These are phyloP conservation scores for Fagopyrum homotropicum DNA, from an alignment of 148 eudicot species.

Conservation along the genomic window DNA sequence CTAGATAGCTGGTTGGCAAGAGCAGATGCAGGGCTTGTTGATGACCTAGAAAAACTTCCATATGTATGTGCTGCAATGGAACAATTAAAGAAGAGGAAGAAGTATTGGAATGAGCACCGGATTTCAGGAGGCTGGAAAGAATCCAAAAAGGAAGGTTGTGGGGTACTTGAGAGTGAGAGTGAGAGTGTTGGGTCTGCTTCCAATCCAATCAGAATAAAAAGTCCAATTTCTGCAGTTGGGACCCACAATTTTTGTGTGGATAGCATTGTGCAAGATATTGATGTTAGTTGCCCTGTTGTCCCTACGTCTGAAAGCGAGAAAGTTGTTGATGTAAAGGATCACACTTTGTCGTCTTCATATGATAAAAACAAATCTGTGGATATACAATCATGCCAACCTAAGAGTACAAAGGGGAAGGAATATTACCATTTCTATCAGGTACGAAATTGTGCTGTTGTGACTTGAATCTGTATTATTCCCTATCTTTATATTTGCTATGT, in stretches of 20 bases:
- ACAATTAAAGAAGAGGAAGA: constrained; percentile 70
- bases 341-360: constrained; percentile 32
- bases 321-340: constrained; percentile 33
- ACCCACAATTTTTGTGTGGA: constrained; percentile 13
- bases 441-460: constrained; percentile 6
- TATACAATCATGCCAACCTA: constrained; percentile 22
- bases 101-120: constrained; percentile 59
- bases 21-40: constrained; percentile 91
- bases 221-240: neutral
- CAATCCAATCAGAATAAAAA: neutral
- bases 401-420: constrained; percentile 45
- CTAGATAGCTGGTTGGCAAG: constrained; percentile 89
- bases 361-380: constrained; percentile 40
- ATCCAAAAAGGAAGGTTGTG: constrained; percentile 19
- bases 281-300: constrained; percentile 21
- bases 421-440: constrained; percentile 93
- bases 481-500: neutral
- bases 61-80: constrained; percentile 92
- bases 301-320: constrained; percentile 43
- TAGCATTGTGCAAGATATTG: constrained; percentile 17
- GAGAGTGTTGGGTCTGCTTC: neutral
- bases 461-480: neutral
- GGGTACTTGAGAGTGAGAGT: constrained; percentile 15
- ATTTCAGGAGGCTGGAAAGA: constrained; percentile 18
- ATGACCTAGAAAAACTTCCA: constrained; percentile 91